Conservation (phyloP, 2,329 filamentous ascomycete species). For the Zasmidium angulare region DNA sequence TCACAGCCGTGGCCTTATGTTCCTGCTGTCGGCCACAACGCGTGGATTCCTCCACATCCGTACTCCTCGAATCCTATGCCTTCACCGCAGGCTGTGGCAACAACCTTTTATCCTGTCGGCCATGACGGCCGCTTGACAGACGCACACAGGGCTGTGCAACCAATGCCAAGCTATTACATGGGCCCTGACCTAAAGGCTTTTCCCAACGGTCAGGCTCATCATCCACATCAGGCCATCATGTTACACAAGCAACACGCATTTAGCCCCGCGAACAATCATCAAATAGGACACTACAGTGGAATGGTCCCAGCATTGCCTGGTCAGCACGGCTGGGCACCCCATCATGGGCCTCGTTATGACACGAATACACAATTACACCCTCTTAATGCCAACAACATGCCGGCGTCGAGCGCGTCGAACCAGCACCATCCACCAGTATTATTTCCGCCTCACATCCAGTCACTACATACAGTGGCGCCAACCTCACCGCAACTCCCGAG, state of each 20-base stretch:
- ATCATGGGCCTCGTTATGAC: background rate
- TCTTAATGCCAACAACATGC: background rate
- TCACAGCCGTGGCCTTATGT: background rate
- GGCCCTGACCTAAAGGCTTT: background rate
- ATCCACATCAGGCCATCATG: background rate
- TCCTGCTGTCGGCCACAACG: background rate
- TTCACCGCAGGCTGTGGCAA: too few species aligned
- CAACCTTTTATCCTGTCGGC: too few species aligned
- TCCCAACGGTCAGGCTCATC: background rate
- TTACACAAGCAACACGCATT: background rate
- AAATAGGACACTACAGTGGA: background rate
- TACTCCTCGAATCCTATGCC: too few species aligned
- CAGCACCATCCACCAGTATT: background rate
- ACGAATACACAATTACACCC: background rate
- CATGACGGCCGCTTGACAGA: too few species aligned
- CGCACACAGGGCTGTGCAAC: too few species aligned
- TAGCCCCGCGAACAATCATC: background rate
- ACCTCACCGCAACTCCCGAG: constrained; percentile 31
- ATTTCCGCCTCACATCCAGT: background rate
- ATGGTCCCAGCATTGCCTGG: background rate
- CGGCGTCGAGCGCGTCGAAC: background rate
- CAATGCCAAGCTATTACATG: background rate
- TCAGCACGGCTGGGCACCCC: background rate
- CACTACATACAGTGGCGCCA: background rate
- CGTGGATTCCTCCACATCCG: too few species aligned